Conservation (phyloP, 2,329 filamentous ascomycete species). For the Hirsutella rhossiliensis region DNA sequence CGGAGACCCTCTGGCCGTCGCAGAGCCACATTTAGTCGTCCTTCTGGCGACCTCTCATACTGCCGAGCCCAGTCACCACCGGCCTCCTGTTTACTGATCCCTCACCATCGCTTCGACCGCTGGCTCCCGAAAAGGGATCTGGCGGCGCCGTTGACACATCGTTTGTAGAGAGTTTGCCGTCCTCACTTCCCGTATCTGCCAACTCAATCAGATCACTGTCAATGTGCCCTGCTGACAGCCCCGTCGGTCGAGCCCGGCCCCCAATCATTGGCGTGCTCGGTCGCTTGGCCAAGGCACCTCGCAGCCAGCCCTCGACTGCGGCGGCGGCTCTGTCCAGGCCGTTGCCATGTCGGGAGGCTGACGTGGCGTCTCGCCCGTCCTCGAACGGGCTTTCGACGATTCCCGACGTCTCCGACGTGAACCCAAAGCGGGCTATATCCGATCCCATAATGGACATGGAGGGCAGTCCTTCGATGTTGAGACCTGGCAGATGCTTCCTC, state of each 20-base stretch:
- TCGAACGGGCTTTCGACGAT: constrained; percentile 41
- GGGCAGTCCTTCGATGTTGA: constrained; percentile 57
- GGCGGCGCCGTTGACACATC: constrained; percentile 13
- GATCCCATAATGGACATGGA: constrained; percentile 54
- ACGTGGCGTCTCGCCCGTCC: constrained; percentile 29
- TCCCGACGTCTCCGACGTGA: constrained; percentile 26
- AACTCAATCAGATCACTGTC: constrained; percentile 61
- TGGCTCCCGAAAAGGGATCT: constrained; percentile 10
- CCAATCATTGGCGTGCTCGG: constrained; percentile 38
- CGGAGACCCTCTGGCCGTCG: no score
- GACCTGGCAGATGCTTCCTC: constrained; percentile 67
- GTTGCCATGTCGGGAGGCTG: constrained; percentile 33
- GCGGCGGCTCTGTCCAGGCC: constrained; percentile 74
- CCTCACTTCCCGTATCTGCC: constrained; percentile 47
- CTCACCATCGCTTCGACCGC: constrained; percentile 25
- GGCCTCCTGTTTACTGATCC: constrained; percentile 12
- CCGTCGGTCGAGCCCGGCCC: constrained; percentile 20
- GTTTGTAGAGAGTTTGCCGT: constrained; percentile 23
- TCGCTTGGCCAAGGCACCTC: constrained; percentile 62
- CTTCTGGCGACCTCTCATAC: no score
- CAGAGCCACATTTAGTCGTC: no score
- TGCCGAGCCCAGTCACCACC: no score
- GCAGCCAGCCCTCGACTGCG: constrained; percentile 80
- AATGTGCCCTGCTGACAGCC: constrained; percentile 11
- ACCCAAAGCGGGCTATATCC: constrained; percentile 45